A percentile compares a stretch with the other conserved stretches of the same genome.
phyloP scores from a whole-genome alignment of 2,329 filamentous ascomycete species.

The Paramyrothecium sp. region DNA sequence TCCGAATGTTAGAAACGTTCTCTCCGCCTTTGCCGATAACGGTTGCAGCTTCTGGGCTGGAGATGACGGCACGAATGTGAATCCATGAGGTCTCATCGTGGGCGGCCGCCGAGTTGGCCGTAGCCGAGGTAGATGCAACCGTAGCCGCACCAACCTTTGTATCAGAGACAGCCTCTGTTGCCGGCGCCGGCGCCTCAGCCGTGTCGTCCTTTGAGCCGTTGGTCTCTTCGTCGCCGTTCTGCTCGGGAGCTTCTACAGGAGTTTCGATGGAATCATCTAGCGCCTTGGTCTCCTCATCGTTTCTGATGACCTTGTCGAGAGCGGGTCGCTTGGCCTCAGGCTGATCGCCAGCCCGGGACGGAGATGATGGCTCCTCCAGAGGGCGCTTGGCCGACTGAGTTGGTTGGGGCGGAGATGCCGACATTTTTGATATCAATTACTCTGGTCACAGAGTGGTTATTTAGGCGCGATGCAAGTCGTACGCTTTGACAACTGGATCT shows the following conservation, averaged over 20 bases:
- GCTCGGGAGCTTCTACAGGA: slow-evolving; percentile 38
- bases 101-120: slow-evolving; percentile 48
- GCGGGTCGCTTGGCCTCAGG: slow-evolving; percentile 96
- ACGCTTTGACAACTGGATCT: slow-evolving; percentile 20
- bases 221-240: slow-evolving; percentile 47
- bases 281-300: slow-evolving; percentile 54
- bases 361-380: slow-evolving; percentile 94
- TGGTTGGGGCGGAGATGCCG: slow-evolving; percentile 64
- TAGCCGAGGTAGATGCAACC: slow-evolving; percentile 32
- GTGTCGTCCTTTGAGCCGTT: slow-evolving; percentile 45
- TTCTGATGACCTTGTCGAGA: slow-evolving; percentile 85
- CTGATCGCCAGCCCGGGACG: slow-evolving; percentile 85
- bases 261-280: slow-evolving; percentile 28
- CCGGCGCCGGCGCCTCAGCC: slow-evolving; percentile 16
- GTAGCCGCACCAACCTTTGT: slow-evolving; percentile 36
- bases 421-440: slow-evolving; percentile 57
- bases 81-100: slow-evolving; percentile 96
- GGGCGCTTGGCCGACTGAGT: slow-evolving; percentile 84
- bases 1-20: slow-evolving; percentile 95
- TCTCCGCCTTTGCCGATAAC: slow-evolving; percentile 98
- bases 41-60: slow-evolving; percentile 93
- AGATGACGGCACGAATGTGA: slow-evolving; percentile 94
- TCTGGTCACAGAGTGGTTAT: neutral
- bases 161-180: slow-evolving; percentile 33
- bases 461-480: neutral